Conservation (phyloP, 2,329 filamentous ascomycete species). For the Aspergillus felis region DNA sequence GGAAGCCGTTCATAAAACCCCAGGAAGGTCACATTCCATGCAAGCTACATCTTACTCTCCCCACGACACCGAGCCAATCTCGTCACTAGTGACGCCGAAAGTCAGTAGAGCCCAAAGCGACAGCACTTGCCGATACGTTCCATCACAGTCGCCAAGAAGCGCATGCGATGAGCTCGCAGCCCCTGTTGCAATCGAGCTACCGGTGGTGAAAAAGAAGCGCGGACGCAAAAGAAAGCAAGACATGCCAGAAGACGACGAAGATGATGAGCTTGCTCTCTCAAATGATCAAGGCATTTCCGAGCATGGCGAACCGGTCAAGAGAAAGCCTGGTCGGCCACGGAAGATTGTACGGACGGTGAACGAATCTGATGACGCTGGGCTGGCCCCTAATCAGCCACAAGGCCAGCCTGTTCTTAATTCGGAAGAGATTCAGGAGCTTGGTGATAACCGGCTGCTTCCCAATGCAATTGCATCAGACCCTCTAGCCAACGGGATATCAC, state of each 20-base stretch:
- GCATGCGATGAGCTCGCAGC: constrained; percentile 27
- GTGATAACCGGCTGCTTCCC: neutral
- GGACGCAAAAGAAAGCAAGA: constrained; percentile 29
- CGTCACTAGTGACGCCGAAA: constrained; percentile 28
- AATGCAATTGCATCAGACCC: neutral
- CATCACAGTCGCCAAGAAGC: constrained; percentile 18
- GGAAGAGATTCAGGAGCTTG: neutral
- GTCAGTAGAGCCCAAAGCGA: constrained; percentile 23
- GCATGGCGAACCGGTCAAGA: constrained; percentile 14
- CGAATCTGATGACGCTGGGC: neutral
- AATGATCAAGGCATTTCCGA: neutral
- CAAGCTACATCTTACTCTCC: constrained; percentile 28
- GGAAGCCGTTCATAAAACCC: constrained; percentile 9
- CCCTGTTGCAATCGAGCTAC: constrained; percentile 20
- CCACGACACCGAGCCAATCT: constrained; percentile 39
- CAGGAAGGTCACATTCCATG: constrained; percentile 23
- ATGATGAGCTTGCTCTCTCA: constrained; percentile 23
- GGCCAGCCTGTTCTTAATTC: neutral
- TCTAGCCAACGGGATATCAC: neutral
- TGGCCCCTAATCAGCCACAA: neutral
- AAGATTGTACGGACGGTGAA: constrained; percentile 9
- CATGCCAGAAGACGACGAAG: constrained; percentile 22
- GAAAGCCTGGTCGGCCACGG: constrained; percentile 16
- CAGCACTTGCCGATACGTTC: constrained; percentile 7
- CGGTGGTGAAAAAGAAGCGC: constrained; percentile 24